These are phyloP conservation scores for Phytophthora sp. DNA, from an alignment of 352 stramenopile species.

Conservation along the genomic window DNA sequence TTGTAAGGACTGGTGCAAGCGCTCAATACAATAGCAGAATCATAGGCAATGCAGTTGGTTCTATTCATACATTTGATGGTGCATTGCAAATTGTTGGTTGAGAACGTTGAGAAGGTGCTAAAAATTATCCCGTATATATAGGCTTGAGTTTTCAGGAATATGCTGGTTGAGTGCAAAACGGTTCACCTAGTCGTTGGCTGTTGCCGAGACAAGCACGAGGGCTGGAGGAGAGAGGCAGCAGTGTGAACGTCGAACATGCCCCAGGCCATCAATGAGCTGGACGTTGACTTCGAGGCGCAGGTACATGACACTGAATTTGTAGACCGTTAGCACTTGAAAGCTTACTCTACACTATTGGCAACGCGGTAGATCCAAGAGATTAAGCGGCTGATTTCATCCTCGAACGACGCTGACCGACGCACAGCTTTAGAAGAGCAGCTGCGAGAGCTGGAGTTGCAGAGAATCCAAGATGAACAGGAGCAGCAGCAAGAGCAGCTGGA, in stretches of 20 bases:
- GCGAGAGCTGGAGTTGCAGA: constrained; percentile 63
- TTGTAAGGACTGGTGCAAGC: too few species aligned
- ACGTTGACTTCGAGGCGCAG: constrained; percentile 77
- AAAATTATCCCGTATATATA: constrained; percentile 8
- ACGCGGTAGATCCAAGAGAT: constrained; percentile 74
- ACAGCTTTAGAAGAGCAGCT: constrained; percentile 72
- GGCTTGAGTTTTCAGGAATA: constrained; percentile 15
- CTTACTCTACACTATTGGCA: neutral
- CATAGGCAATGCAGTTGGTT: too few species aligned
- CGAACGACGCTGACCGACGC: constrained; percentile 63
- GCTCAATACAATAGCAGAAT: too few species aligned
- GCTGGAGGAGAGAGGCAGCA: neutral
- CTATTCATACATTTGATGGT: too few species aligned
- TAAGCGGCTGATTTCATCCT: constrained; percentile 73
- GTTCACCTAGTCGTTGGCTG: constrained; percentile 2
- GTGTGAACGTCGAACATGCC: constrained; percentile 38
- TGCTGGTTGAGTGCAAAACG: constrained; percentile 17
- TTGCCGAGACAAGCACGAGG: constrained; percentile 4
- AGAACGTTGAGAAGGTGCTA: too few species aligned
- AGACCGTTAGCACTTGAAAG: neutral
- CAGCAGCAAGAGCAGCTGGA: constrained; percentile 12
- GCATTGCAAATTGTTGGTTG: too few species aligned
- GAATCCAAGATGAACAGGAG: constrained; percentile 51
- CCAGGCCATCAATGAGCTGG: constrained; percentile 66
- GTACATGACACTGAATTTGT: constrained; percentile 18